Evolutionary conservation across 2,329 filamentous ascomycete species (phyloP).

Genomic region (Incumbomyces lentus): DNA sequence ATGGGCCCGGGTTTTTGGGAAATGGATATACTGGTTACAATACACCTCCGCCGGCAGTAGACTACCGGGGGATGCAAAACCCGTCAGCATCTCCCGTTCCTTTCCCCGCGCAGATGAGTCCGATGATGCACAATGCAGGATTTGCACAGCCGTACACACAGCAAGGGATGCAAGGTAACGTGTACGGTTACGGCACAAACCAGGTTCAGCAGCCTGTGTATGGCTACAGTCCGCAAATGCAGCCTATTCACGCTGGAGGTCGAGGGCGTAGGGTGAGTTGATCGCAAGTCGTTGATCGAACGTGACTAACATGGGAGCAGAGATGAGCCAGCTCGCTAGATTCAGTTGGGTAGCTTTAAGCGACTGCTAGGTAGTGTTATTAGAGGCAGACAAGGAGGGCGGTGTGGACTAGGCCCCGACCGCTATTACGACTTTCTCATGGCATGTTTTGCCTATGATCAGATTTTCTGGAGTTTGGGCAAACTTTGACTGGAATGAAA

Average conservation of each 20-base stretch:
- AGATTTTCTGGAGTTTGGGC: too few relatives aligned
- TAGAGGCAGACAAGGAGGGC: too few relatives aligned
- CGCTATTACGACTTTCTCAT: too few relatives aligned
- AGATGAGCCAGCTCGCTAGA: background rate
- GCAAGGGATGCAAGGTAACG: conserved; percentile 33
- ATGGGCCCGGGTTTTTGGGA: conserved; percentile 30
- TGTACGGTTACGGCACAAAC: conserved; percentile 46
- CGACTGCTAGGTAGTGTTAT: too few relatives aligned
- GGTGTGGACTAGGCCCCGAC: too few relatives aligned
- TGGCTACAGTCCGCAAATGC: conserved; percentile 30
- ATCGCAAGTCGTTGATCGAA: background rate
- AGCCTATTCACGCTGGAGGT: conserved; percentile 38
- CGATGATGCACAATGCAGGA: conserved; percentile 34
- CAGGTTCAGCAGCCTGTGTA: conserved; percentile 32
- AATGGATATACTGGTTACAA: conserved; percentile 34
- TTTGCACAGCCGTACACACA: conserved; percentile 37
- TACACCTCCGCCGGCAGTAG: conserved; percentile 30
- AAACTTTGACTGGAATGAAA: too few relatives aligned
- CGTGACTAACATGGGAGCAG: background rate
- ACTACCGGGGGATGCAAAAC: conserved; percentile 32
- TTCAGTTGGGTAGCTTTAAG: too few relatives aligned
- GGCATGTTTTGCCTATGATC: too few relatives aligned
- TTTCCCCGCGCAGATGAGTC: conserved; percentile 29
- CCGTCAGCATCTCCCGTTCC: conserved; percentile 29
- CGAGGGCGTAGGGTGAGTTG: conserved; percentile 35